These are phyloP conservation scores for Pseudogymnoascus sp. DNA, from an alignment of 2,329 filamentous ascomycete genomes.

Conservation along the genomic window DNA sequence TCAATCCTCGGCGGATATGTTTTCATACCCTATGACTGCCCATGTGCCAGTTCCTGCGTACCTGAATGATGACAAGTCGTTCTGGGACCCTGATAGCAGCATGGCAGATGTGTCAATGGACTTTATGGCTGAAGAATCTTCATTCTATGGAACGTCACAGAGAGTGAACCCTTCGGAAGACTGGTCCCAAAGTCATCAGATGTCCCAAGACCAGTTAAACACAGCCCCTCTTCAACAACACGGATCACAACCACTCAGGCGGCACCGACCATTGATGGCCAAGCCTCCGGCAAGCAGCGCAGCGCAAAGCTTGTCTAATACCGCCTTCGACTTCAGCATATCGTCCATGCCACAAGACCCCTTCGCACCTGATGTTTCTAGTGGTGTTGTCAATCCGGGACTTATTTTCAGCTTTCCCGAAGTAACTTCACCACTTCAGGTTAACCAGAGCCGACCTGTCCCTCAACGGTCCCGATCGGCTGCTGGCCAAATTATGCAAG, in stretches of 20 bases:
- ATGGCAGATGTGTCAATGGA: constrained; percentile 53
- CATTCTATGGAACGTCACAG: constrained; percentile 29
- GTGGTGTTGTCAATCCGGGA: constrained; percentile 49
- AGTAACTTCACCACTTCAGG: constrained; percentile 3
- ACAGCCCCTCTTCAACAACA: constrained; percentile 10
- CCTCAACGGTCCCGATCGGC: constrained; percentile 22
- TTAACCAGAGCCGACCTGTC: background rate
- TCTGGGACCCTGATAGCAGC: constrained; percentile 47
- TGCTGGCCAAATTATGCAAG: constrained; percentile 22
- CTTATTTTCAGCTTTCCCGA: constrained; percentile 46
- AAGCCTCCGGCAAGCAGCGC: constrained; percentile 11
- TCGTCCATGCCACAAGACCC: constrained; percentile 38
- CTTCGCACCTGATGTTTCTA: constrained; percentile 40
- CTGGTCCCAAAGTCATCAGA: constrained; percentile 47
- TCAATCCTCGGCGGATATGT: constrained; percentile 45
- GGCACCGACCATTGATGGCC: constrained; percentile 1
- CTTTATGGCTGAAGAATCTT: constrained; percentile 36
- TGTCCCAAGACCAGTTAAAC: constrained; percentile 41
- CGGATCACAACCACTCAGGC: background rate
- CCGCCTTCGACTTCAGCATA: constrained; percentile 33
- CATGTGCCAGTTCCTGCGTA: constrained; percentile 41
- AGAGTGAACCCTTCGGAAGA: constrained; percentile 45
- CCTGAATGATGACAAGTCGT: constrained; percentile 34
- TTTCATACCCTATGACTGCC: constrained; percentile 52
- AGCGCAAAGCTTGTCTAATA: constrained; percentile 34